Evolutionary conservation across 345 rosid genomes (phyloP), one percentile per base, ranked within the genome.

Genomic region (Punica granatum): DNA sequence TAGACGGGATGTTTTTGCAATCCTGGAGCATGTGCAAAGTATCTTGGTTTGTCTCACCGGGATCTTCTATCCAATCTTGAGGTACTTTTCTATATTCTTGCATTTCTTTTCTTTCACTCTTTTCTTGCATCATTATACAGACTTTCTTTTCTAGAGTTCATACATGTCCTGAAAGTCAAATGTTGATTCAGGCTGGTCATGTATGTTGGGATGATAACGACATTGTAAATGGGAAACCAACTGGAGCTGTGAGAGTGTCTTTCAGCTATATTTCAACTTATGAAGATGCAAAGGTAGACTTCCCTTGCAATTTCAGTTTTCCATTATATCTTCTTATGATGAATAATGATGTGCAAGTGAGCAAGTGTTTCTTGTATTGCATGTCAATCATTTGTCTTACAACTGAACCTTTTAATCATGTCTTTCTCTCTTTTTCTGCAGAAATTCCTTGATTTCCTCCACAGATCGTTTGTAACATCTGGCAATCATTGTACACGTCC

Each of bases 1-100:
- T 86, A 94, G 99, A 91, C 99, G 79, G 99, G 99, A 75, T 94
- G 99, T 83, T 94, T 94, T 80, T 91, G 99, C 88, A 94, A 93
- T 81, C 98, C 98, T 21, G 98, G 98, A 64, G 96, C 98, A 65
- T 93, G 98, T 82, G 96, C 96, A 51, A 93, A 93, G 78, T 87
- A 87, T 80, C 95, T 93, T 73, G 81, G 82, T 64, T 85, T 93
- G 73, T 86, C 97, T 76, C 97, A 93, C 79, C 72, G 69, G 26
- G 98, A 87, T 84, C 83, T 93, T 77, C 80, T 87, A 69, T 87
- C 90, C 31, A 93, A 90, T 72, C 72, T 90, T 54, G 97, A 90
- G 96, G 98, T 93, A 76, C 42, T 66, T 69, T 12, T 56, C 33
- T 11, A 2, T 43, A 11, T 43, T 51, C 15, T 51, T 51, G 12